Conservation (phyloP, 23 red algal genomes). For the Chondrus crispus region DNA sequence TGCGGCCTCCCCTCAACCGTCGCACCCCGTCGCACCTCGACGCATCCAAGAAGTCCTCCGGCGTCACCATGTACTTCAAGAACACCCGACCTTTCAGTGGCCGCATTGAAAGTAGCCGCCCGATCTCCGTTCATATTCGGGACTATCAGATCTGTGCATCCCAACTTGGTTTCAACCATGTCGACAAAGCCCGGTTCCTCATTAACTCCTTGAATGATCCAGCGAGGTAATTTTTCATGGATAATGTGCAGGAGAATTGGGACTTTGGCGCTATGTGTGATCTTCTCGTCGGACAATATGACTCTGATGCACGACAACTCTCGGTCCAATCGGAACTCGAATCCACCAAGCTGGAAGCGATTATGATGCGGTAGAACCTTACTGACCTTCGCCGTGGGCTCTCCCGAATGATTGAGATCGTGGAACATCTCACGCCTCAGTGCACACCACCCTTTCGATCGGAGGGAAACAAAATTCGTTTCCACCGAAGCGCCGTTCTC, state of each 20-base stretch:
- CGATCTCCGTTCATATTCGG: too few species aligned
- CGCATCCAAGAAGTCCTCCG: too few species aligned
- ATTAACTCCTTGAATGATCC: not conserved
- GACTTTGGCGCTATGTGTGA: not conserved
- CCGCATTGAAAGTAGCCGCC: too few species aligned
- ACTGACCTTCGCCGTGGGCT: not conserved
- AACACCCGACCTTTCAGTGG: too few species aligned
- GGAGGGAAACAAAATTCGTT: constrained; percentile 2
- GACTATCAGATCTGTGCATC: not conserved
- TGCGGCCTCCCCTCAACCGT: too few species aligned
- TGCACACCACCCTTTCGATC: not conserved
- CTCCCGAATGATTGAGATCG: not conserved
- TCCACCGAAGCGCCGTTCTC: not conserved
- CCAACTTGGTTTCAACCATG: not conserved
- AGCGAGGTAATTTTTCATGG: not conserved
- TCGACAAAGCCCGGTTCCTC: not conserved
- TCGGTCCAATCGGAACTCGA: not conserved
- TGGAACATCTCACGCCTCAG: not conserved
- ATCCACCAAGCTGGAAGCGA: not conserved
- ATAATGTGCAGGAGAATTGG: not conserved
- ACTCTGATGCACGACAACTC: constrained; percentile 1
- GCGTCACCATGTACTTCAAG: too few species aligned
- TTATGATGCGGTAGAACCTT: not conserved
- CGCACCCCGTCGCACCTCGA: too few species aligned
- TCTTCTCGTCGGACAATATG: not conserved